phyloP scores from a whole-genome alignment of 768 basidiomycete genomes.

The Trametes cingulata region DNA sequence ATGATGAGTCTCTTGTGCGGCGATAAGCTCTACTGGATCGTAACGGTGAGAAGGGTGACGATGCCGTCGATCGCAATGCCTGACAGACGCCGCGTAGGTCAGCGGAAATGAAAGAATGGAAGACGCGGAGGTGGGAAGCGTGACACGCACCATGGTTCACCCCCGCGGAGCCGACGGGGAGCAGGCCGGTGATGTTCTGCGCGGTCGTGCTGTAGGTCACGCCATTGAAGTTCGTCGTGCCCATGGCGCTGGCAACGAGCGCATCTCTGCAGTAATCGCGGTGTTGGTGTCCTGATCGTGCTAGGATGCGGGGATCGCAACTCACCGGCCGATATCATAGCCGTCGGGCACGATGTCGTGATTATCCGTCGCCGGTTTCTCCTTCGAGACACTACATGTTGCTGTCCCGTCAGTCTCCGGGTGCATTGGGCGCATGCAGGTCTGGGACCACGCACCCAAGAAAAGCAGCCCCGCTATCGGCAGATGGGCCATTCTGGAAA shows the following conservation, averaged over 20 bases:
- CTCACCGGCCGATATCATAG: conserved; percentile 49
- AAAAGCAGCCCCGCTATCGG: conserved; percentile 54
- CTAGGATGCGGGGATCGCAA: neutral
- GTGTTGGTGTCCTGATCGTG: too few species aligned
- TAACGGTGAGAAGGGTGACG: conserved; percentile 55
- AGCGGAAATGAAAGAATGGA: neutral
- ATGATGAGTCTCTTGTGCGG: too few species aligned
- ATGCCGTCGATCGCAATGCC: conserved; percentile 63
- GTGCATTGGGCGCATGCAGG: neutral
- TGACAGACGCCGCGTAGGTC: conserved; percentile 25
- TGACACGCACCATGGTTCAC: conserved; percentile 52
- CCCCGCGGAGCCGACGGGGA: conserved; percentile 51
- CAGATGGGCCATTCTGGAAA: conserved; percentile 58
- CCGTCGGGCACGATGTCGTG: conserved; percentile 50
- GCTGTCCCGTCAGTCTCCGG: neutral
- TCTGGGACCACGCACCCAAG: conserved; percentile 45
- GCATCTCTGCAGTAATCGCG: conserved; percentile 31
- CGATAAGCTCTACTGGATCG: conserved; percentile 32
- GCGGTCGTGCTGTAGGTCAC: conserved; percentile 49
- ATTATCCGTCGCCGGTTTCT: conserved; percentile 39
- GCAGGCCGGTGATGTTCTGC: conserved; percentile 52
- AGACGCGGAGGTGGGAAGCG: neutral
- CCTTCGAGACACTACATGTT: conserved; percentile 44
- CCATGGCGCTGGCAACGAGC: conserved; percentile 41
- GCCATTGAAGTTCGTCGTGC: conserved; percentile 41